A percentile compares a stretch with the other conserved stretches of the same genome.
Evolutionary conservation across 2,329 filamentous ascomycete genomes (phyloP).

Genomic region (Coniochaeta sp.): DNA sequence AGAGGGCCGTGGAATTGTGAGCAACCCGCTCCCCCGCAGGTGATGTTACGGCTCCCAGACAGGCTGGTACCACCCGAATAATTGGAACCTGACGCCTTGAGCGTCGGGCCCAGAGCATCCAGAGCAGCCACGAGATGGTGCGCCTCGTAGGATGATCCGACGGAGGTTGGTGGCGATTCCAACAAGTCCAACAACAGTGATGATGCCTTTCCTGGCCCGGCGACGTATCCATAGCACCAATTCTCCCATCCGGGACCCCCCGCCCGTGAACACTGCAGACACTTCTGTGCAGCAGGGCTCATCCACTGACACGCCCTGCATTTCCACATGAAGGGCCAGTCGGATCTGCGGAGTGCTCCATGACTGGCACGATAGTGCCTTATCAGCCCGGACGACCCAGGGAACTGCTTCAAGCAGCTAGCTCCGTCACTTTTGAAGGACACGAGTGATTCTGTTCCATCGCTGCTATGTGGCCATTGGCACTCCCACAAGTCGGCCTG

Average conservation of each 20-base stretch:
- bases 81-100: too few species aligned
- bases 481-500: constrained; percentile 6
- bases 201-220: too few species aligned
- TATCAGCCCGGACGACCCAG: not conserved
- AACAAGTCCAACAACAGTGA: too few species aligned
- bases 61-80: too few species aligned
- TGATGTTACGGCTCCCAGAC: too few species aligned
- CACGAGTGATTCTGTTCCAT: not conserved
- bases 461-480: constrained; percentile 2
- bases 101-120: too few species aligned
- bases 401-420: constrained; percentile 3
- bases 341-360: not conserved
- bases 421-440: not conserved
- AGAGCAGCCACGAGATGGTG: too few species aligned
- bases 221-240: constrained; percentile 17
- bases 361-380: constrained; percentile 5
- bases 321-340: constrained; percentile 3
- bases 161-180: not conserved
- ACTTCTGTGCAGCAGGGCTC: not conserved
- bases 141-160: too few species aligned
- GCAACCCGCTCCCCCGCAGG: too few species aligned
- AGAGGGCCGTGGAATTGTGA: too few species aligned
- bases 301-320: constrained; percentile 8
- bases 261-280: constrained; percentile 1
- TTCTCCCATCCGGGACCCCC: constrained; percentile 8